Evolutionary conservation across 1,284 basidiomycete species (phyloP).

Genomic region (Moniliella sp.): DNA sequence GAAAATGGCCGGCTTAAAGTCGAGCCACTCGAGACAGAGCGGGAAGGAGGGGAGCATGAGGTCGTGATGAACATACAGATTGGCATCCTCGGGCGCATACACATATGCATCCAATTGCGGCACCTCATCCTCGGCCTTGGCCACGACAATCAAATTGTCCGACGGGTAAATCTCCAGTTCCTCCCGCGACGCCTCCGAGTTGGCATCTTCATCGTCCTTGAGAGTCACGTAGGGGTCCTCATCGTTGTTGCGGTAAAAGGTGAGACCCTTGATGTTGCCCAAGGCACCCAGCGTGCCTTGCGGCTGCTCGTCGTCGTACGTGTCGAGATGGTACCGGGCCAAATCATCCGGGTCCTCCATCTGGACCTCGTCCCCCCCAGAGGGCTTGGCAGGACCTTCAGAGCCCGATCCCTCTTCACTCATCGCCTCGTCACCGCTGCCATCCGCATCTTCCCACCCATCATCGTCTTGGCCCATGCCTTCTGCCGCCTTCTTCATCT

Average conservation of each 20-base stretch:
- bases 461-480: conserved; percentile 12
- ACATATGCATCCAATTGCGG: conserved; percentile 57
- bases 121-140: conserved; percentile 89
- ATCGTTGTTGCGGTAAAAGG: conserved; percentile 69
- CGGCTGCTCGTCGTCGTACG: conserved; percentile 66
- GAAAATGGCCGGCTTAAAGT: conserved; percentile 53
- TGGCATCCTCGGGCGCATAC: conserved; percentile 35
- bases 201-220: conserved; percentile 47
- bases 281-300: conserved; percentile 52
- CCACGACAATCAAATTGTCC: conserved; percentile 75
- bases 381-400: conserved; percentile 38
- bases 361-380: conserved; percentile 36
- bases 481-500: conserved; percentile 14
- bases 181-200: conserved; percentile 57
- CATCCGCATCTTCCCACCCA: conserved; percentile 8
- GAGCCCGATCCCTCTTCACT: conserved; percentile 35
- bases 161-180: conserved; percentile 71
- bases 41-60: conserved; percentile 92
- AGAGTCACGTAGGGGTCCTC: conserved; percentile 94
- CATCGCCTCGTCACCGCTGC: conserved; percentile 8
- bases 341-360: conserved; percentile 50
- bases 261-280: conserved; percentile 81
- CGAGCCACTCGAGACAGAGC: conserved; percentile 94
- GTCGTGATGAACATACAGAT: conserved; percentile 90
- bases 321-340: conserved; percentile 73